Conservation (phyloP, 1,139 yeast species). For the Yarrowia galli region DNA sequence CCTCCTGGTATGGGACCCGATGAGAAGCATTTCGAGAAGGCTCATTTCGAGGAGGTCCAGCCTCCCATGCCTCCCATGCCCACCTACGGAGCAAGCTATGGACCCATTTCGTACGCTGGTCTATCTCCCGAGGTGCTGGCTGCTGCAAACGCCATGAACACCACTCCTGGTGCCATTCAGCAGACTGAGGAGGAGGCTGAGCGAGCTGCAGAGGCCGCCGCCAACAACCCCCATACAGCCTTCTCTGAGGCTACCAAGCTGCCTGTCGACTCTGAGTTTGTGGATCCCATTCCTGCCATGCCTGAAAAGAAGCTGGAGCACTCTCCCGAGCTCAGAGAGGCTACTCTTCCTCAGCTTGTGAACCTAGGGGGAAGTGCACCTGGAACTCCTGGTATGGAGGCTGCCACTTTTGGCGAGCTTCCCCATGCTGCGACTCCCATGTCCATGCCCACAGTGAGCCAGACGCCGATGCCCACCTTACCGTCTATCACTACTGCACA, state of each 20-base stretch:
- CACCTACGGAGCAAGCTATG: slow-evolving; percentile 17
- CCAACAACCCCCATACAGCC: slow-evolving; percentile 33
- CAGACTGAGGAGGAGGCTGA: neutral
- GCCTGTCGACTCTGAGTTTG: slow-evolving; percentile 19
- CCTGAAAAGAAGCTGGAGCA: slow-evolving; percentile 24
- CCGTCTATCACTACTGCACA: slow-evolving; percentile 20
- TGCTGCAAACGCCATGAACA: slow-evolving; percentile 17
- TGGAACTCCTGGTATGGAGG: neutral
- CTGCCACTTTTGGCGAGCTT: slow-evolving; percentile 6
- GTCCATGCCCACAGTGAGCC: slow-evolving; percentile 14
- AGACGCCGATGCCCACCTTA: neutral
- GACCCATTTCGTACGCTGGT: slow-evolving; percentile 13
- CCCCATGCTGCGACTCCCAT: slow-evolving; percentile 11
- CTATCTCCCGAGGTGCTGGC: slow-evolving; percentile 31
- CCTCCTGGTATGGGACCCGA: slow-evolving; percentile 1
- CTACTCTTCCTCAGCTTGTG: slow-evolving; percentile 22
- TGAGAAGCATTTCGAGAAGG: slow-evolving; percentile 9
- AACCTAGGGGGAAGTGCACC: slow-evolving; percentile 8
- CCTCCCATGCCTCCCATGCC: slow-evolving; percentile 28
- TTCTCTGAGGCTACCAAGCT: slow-evolving; percentile 24
- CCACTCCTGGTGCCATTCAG: slow-evolving; percentile 7
- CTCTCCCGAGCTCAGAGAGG: slow-evolving; percentile 15
- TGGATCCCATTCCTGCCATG: slow-evolving; percentile 8
- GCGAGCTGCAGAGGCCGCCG: slow-evolving; percentile 3
- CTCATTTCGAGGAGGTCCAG: slow-evolving; percentile 18